phyloP scores from a whole-genome alignment of 2,329 filamentous ascomycete genomes.

The Hymenoscyphus salicellus region DNA sequence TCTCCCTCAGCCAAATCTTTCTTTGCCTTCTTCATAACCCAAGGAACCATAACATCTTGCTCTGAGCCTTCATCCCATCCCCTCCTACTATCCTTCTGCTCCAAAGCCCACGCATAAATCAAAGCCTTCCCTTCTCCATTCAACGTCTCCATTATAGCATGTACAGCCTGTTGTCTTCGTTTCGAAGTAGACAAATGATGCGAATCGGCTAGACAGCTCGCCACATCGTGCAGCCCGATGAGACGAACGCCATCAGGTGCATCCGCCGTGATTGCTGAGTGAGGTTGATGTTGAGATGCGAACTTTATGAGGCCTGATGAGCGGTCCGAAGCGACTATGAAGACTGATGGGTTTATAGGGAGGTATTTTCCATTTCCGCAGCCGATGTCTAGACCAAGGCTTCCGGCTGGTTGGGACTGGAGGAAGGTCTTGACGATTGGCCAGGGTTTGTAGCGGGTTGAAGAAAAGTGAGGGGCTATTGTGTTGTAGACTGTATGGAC shows the following conservation, averaged over 20 bases:
- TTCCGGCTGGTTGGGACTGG: constrained; percentile 59
- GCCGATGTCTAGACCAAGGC: constrained; percentile 84
- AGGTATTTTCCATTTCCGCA: constrained; percentile 98
- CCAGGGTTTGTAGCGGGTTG: constrained; percentile 82
- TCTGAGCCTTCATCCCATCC: constrained; percentile 82
- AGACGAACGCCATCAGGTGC: no score
- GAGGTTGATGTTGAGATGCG: constrained; percentile 48
- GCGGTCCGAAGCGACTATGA: constrained; percentile 82
- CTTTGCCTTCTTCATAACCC: constrained; percentile 63
- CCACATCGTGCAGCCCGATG: constrained; percentile 76
- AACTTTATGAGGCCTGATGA: constrained; percentile 57
- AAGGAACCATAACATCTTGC: constrained; percentile 94
- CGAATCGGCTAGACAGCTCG: constrained; percentile 88
- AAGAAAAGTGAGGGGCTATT: constrained; percentile 80
- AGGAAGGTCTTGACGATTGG: constrained; percentile 84
- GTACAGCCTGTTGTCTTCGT: constrained; percentile 70
- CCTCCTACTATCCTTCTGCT: constrained; percentile 80
- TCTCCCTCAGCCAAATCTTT: constrained; percentile 33
- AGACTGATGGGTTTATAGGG: constrained; percentile 70
- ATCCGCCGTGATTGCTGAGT: constrained; percentile 75
- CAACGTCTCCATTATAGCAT: constrained; percentile 67
- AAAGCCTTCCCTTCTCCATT: constrained; percentile 62
- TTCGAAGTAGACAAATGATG: constrained; percentile 83
- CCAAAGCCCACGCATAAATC: constrained; percentile 92
- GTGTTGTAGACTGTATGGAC: constrained; percentile 90